These are phyloP conservation scores for Telfairia occidentalis DNA, from an alignment of 331 rosid species.

Conservation along the genomic window DNA sequence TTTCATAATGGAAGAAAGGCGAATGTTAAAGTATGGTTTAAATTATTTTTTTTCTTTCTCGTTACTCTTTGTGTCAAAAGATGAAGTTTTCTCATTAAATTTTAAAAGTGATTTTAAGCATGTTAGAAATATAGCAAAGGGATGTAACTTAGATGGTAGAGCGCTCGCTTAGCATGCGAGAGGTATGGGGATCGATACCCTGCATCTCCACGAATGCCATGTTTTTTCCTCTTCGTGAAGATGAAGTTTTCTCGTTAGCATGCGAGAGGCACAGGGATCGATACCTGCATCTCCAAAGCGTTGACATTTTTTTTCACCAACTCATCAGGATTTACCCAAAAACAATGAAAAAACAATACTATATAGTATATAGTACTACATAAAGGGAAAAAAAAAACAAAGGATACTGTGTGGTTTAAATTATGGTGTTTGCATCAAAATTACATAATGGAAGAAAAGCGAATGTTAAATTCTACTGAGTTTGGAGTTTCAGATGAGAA, in stretches of 20 bases:
- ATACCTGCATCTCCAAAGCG: constrained; percentile 94
- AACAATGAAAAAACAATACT: too few relatives aligned
- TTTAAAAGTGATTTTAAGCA: too few relatives aligned
- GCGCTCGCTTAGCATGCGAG: too few relatives aligned
- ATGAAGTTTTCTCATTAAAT: too few relatives aligned
- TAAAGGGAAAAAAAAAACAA: too few relatives aligned
- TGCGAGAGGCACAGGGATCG: constrained; percentile 94
- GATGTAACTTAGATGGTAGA: constrained; percentile 97
- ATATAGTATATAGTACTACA: too few relatives aligned
- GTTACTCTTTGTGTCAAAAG: too few relatives aligned
- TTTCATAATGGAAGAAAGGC: not conserved
- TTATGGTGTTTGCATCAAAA: not conserved
- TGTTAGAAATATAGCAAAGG: too few relatives aligned
- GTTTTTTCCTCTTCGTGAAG: not conserved
- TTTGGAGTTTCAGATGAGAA: not conserved
- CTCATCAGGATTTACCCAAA: not conserved
- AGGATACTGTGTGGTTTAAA: too few relatives aligned
- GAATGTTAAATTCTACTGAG: not conserved
- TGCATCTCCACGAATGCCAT: constrained; percentile 55
- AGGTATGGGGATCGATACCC: constrained; percentile 94
- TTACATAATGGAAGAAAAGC: not conserved
- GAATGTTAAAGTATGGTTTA: not conserved
- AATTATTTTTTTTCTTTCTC: too few relatives aligned
- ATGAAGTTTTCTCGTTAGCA: too few relatives aligned
- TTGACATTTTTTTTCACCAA: not conserved